Base-by-base conservation (phyloP, 208 protist genomes). In the Acanthamoeba culbertsoni region DNA sequence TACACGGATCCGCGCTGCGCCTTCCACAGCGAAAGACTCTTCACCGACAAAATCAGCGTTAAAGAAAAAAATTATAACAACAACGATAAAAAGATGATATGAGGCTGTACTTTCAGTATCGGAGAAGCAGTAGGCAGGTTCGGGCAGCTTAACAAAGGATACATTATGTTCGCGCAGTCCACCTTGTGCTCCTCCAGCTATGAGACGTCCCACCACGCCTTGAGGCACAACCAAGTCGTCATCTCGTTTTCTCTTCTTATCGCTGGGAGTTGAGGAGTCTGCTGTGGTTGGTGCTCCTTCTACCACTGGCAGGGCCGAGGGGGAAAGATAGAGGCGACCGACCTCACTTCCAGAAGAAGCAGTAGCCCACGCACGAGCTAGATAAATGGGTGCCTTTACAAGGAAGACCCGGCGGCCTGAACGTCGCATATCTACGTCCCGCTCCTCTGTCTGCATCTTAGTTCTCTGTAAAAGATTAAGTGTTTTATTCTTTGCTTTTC, bases 101-200 rank as follows among this genome's bases (percentile, higher is more conserved):
- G n/a, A 3, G 5, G 8, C 2, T 26, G 71, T 82, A 82, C 71
- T 82, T 20, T 82, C 71, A 20, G 31, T 37, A 43, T 82, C 71
- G 26, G 71, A 82, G 71, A 82, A 82, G 71, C 71, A 82, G 71
- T 82, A 82, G 42, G 71, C n/a, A 35, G 71, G 71, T 26, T 82
- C 71, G 28, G 71, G 71, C 37, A 82, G 42, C 28, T 31, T 31
- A 4, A 55, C 42, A n/a, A 82, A 53, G 45, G 71, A 82, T 20
- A 82, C 35, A 43, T 37, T 82, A 31, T 82, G 71, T 40, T 82
- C 71, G 2, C 45, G 37, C n/a, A 82, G 26, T 26, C n/a, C 37
- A 5, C 71, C 71, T 43, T 82, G 42, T 20, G 68, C 40, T 20
- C 68, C 68, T 14, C 71, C 45, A 16, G 45, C 71, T 4, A 53